These are phyloP conservation scores for Pyrrhoderma lamaoense DNA, from an alignment of 1,284 basidiomycete species.

Conservation along the genomic window DNA sequence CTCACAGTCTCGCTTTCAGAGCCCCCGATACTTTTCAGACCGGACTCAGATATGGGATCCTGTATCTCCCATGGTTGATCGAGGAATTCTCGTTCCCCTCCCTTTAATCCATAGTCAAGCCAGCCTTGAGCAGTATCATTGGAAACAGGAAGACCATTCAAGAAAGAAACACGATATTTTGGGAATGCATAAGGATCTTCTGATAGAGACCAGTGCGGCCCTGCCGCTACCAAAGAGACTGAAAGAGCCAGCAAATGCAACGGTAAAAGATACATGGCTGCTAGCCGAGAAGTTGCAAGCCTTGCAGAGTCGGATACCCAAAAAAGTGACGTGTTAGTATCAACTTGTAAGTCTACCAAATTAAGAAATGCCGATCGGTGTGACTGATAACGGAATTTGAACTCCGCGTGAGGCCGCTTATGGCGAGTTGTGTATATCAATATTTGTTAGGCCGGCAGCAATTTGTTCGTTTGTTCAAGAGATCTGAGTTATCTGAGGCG, in stretches of 20 bases:
- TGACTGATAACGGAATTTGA: too few species aligned
- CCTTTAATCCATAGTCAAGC: constrained; percentile 59
- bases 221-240: constrained; percentile 30
- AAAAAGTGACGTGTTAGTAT: too few species aligned
- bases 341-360: too few species aligned
- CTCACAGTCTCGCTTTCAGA: constrained; percentile 27
- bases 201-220: constrained; percentile 59
- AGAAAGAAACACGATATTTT: constrained; percentile 76
- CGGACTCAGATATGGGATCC: constrained; percentile 29
- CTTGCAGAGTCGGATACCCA: too few species aligned
- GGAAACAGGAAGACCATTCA: constrained; percentile 71
- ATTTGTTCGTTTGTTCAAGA: too few species aligned
- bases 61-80: constrained; percentile 50
- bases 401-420: too few species aligned
- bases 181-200: constrained; percentile 80
- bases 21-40: constrained; percentile 51
- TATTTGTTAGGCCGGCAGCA: too few species aligned
- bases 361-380: too few species aligned
- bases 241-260: constrained; percentile 13
- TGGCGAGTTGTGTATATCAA: too few species aligned
- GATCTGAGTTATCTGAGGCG: too few species aligned
- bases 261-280: constrained; percentile 14
- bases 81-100: constrained; percentile 71
- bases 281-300: too few species aligned
- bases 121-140: constrained; percentile 69